phyloP scores from a whole-genome alignment of 2,329 filamentous ascomycete species.

The Colletotrichum cordylinicola region DNA sequence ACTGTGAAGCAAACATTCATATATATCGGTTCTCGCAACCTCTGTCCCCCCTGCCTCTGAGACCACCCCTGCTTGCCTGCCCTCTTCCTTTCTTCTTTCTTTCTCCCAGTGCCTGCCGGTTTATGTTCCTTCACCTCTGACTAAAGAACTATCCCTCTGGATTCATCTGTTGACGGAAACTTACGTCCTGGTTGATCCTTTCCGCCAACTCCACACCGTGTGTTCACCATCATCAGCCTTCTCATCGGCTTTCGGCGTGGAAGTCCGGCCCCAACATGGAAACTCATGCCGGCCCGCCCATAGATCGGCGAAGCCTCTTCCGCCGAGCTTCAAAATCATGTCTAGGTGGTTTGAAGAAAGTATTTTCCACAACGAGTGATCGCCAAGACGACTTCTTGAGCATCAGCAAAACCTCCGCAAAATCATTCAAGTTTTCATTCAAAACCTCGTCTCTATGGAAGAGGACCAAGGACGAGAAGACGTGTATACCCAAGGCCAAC shows the following conservation, averaged over 20 bases:
- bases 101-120: neutral
- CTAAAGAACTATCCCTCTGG: neutral
- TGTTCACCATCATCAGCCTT: neutral
- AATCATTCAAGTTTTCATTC: neutral
- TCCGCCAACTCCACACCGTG: neutral
- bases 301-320: neutral
- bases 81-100: neutral
- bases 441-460: neutral
- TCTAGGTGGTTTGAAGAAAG: neutral
- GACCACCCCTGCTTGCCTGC: neutral
- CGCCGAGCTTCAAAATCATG: neutral
- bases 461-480: neutral
- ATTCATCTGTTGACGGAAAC: neutral
- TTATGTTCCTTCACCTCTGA: neutral
- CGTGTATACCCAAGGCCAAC: neutral
- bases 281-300: neutral
- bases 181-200: neutral
- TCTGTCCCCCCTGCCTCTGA: neutral
- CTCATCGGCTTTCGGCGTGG: neutral
- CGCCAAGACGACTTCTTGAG: neutral
- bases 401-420: neutral
- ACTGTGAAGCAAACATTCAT: slow-evolving; percentile 7
- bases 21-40: neutral
- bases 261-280: neutral
- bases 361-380: neutral